Base-by-base conservation (phyloP, 345 rosid species). In the Moringa oleifera region DNA sequence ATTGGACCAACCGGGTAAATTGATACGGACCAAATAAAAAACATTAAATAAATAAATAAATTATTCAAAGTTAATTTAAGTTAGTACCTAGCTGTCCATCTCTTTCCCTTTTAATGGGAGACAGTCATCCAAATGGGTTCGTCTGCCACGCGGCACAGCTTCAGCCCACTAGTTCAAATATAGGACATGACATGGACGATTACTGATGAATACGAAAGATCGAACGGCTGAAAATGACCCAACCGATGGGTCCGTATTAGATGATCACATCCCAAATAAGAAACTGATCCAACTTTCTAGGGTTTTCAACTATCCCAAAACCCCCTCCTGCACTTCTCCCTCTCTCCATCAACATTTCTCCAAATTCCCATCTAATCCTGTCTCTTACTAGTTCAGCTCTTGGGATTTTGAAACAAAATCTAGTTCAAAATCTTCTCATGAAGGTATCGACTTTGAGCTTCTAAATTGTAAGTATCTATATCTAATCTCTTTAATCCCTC, bases 381-480 rank as follows among this genome's bases (percentile, higher is more conserved):
- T 51, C 37, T 8, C 25, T 53, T 25, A 22, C 25, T 19, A 17
- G 31, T 25, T 23, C 65, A 46, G 16, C 55, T 53, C 21, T 12
- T 28, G 25, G 56, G 18, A 13, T 20, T 46, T 21, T 19, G 4
- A 23, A 25, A 23, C 4, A 21, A 47, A 54, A 4, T 54, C 45
- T 41, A 11, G 12, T 41, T 41, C 16, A 41, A 41, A 41, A 41
- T n/a, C 70, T 58, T 20, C 17, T 68, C 64, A 60, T 6, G 20
- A 68, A 55, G 56, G n/a, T 31, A 25, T n/a, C 53, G 47, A 41
- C 45, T 49, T 51, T 18, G n/a, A 46, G 46, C 21, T 55, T 57
- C 0, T 60, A 19, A 46, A 46, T 47, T 54, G 71, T 68, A 68
- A 68, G 71, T 68, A 28, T 25, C 56, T 21, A 25, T 19, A 21